Evolutionary conservation across 345 rosid species (phyloP), one percentile per base, ranked within the genome.

Genomic region (Cardamine occulta): DNA sequence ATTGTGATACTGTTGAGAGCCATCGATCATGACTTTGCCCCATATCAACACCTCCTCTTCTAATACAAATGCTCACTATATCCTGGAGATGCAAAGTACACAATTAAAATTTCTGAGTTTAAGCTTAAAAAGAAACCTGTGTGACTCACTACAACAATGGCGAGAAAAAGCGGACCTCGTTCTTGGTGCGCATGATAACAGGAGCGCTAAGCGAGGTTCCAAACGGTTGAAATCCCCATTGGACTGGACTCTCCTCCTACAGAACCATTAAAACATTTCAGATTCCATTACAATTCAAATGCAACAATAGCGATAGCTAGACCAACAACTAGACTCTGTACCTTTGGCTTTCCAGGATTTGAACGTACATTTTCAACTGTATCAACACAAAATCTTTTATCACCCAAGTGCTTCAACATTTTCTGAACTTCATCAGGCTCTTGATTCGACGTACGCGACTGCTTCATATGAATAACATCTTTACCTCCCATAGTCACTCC

Each of bases 401-500:
- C 93, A 35, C 88, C 90, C 66, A 81, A 63, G 42, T 80, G 84
- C 84, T 88, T 95, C 59, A 95, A 78, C 70, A 68, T 19, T 68
- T 85, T 86, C 88, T 87, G 93, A 40, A 95, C 85, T 68, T 86
- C 86, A 26, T 80, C 70, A 47, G 96, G 78, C 57, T 83, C 77
- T 17, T 82, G 86, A 77, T 62, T 80, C 53, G 99, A 92, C 31
- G 73, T 89, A 65, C 84, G 91, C 14, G 69, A 60, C 82, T 95
- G 97, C 84, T 92, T 95, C 70, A 87, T 28, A 57, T 88, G 85
- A 64, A 90, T 66, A 1, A 88, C 93, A 34, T 91, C 97, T 84
- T 90, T 88, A 57, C 96, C 99, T 65, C 97, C 97, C 96, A 87
- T 86, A 66, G 83, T 86, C 14, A 89, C 93, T 69, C 97, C 93